Conservation (phyloP, 1,284 basidiomycete genomes). For the Ustilago cynodontis region DNA sequence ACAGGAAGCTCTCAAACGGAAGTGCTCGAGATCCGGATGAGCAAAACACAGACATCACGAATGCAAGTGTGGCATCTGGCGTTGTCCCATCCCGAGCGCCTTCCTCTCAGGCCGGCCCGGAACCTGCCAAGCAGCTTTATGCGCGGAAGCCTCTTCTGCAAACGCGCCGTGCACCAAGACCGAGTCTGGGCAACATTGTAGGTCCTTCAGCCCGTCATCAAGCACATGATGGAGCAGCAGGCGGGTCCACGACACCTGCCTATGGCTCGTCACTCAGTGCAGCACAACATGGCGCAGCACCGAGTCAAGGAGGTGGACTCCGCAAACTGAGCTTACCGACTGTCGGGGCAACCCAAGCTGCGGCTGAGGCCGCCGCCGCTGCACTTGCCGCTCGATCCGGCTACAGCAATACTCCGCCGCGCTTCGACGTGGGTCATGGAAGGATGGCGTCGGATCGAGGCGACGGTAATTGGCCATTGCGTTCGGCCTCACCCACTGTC, state of each 20-base stretch:
- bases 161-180: conserved; percentile 24
- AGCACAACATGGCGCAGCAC: background rate
- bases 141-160: conserved; percentile 24
- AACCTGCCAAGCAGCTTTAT: background rate
- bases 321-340: conserved; percentile 62
- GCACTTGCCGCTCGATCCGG: conserved; percentile 47
- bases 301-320: conserved; percentile 47
- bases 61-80: background rate
- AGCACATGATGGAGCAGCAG: conserved; percentile 12
- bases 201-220: conserved; percentile 11
- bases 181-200: conserved; percentile 20
- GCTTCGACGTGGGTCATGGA: conserved; percentile 39
- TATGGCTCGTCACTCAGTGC: conserved; percentile 1
- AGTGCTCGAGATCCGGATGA: background rate
- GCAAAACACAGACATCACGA: conserved; percentile 1
- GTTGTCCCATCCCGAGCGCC: background rate
- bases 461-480: conserved; percentile 36
- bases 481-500: conserved; percentile 59
- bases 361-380: conserved; percentile 60
- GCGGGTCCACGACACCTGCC: background rate
- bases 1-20: background rate
- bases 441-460: conserved; percentile 36
- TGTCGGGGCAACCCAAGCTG: conserved; percentile 59
- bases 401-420: conserved; percentile 42
- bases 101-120: background rate